phyloP scores from a whole-genome alignment of 176 grass and related monocot species.

The Melocanna baccifera region DNA sequence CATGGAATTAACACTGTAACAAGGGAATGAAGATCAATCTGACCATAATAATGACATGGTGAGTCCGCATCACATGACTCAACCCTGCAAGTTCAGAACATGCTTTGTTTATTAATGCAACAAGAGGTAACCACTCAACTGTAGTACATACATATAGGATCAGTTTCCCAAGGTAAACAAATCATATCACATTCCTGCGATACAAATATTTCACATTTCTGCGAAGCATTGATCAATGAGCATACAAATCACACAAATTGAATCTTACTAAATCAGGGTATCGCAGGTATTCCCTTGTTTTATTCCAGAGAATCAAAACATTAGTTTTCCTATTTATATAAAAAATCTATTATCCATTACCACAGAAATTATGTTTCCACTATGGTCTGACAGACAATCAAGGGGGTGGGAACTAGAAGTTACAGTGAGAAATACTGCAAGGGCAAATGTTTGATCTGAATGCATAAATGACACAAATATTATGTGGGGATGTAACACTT shows the following conservation, averaged over 20 bases:
- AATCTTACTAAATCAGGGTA: constrained; percentile 28
- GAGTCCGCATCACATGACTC: constrained; percentile 56
- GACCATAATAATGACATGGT: constrained; percentile 74
- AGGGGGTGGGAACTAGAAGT: constrained; percentile 2
- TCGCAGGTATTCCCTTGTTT: not conserved
- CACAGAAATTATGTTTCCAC: not conserved
- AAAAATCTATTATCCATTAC: not conserved
- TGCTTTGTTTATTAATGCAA: constrained; percentile 25
- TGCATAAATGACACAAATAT: not conserved
- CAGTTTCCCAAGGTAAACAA: constrained; percentile 14
- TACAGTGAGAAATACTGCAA: constrained; percentile 7
- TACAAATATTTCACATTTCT: constrained; percentile 12
- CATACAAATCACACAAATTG: not conserved
- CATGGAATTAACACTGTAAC: constrained; percentile 51
- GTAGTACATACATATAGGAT: constrained; percentile 17
- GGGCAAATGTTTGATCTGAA: not conserved
- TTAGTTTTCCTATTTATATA: not conserved
- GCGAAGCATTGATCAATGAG: not conserved
- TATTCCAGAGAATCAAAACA: not conserved
- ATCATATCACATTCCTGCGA: not conserved
- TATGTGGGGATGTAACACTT: not conserved
- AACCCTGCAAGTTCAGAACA: constrained; percentile 60
- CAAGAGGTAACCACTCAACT: constrained; percentile 22
- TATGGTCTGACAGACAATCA: not conserved
- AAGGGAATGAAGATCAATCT: constrained; percentile 60